These are phyloP conservation scores for Keqinozyma sinolaborantium DNA, from an alignment of 1,139 yeast species.

Conservation along the genomic window DNA sequence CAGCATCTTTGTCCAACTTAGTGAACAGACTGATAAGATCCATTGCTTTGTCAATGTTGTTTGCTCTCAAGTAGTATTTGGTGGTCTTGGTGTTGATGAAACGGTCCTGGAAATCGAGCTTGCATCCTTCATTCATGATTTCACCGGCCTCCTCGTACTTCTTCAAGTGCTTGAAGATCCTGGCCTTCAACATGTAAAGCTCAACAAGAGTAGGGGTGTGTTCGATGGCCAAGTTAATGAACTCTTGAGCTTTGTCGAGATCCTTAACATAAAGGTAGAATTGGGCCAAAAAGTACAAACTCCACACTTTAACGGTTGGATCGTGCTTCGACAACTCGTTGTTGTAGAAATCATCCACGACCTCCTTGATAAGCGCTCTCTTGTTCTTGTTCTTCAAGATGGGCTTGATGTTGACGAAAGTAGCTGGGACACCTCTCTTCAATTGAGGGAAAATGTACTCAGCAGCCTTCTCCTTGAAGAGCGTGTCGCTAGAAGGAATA, in stretches of 20 bases:
- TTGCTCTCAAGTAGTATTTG: conserved; percentile 81
- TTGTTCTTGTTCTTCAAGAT: conserved; percentile 57
- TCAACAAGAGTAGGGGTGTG: conserved; percentile 87
- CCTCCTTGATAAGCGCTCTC: conserved; percentile 44
- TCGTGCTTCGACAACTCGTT: conserved; percentile 22
- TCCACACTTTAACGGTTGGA: conserved; percentile 70
- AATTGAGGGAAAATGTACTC: conserved; percentile 61
- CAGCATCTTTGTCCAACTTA: conserved; percentile 67
- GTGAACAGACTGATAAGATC: conserved; percentile 77
- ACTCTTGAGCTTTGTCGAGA: conserved; percentile 48
- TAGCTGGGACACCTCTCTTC: conserved; percentile 83
- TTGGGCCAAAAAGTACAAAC: conserved; percentile 76
- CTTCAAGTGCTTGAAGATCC: conserved; percentile 72
- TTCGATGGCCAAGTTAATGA: conserved; percentile 60
- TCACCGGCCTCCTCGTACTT: conserved; percentile 59
- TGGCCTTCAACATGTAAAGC: conserved; percentile 73
- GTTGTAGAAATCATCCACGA: conserved; percentile 49
- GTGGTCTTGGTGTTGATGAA: conserved; percentile 87
- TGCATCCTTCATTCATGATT: conserved; percentile 66
- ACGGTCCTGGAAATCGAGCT: conserved; percentile 82
- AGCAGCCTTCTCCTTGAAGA: conserved; percentile 42
- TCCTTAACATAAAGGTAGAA: conserved; percentile 62
- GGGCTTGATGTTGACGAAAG: conserved; percentile 83
- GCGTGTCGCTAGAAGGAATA: conserved; percentile 48
- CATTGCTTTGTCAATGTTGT: conserved; percentile 71